These are phyloP conservation scores for Ramichloridium luteum DNA, from an alignment of 2,329 filamentous ascomycete genomes.

Conservation along the genomic window DNA sequence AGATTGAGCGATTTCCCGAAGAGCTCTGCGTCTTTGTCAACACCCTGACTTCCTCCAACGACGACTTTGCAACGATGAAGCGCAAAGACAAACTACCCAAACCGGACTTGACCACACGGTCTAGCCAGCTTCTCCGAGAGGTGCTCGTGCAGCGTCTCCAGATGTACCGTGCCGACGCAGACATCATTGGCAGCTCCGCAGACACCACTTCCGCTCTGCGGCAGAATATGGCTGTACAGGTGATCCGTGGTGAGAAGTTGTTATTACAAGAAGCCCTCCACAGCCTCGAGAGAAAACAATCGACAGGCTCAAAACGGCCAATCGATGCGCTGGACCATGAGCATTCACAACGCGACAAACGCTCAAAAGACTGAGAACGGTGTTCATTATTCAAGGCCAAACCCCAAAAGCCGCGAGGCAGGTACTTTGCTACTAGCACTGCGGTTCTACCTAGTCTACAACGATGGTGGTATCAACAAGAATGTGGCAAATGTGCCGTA, in stretches of 20 bases:
- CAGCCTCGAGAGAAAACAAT: constrained; percentile 8
- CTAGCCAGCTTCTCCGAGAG: constrained; percentile 29
- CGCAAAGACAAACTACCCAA: constrained; percentile 34
- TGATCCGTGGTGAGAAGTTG: constrained; percentile 61
- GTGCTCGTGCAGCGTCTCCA: constrained; percentile 29
- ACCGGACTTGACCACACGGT: constrained; percentile 19
- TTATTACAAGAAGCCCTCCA: constrained; percentile 44
- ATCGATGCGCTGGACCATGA: constrained; percentile 15
- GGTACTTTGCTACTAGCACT: too few species aligned
- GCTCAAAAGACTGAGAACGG: too few species aligned
- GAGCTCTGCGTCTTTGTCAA: constrained; percentile 35
- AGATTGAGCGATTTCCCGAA: constrained; percentile 25
- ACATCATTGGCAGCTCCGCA: neutral
- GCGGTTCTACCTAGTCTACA: too few species aligned
- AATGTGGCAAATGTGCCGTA: too few species aligned
- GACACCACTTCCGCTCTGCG: constrained; percentile 31
- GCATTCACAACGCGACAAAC: too few species aligned
- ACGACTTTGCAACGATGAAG: constrained; percentile 31
- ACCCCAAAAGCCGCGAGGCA: too few species aligned
- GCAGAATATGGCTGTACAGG: constrained; percentile 47
- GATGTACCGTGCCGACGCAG: constrained; percentile 43
- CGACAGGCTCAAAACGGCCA: constrained; percentile 13
- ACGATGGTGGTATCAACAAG: too few species aligned
- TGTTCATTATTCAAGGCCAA: too few species aligned
- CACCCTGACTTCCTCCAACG: constrained; percentile 29